phyloP scores from a whole-genome alignment of 176 grass and related monocot species.

The Eragrostis nindensis region DNA sequence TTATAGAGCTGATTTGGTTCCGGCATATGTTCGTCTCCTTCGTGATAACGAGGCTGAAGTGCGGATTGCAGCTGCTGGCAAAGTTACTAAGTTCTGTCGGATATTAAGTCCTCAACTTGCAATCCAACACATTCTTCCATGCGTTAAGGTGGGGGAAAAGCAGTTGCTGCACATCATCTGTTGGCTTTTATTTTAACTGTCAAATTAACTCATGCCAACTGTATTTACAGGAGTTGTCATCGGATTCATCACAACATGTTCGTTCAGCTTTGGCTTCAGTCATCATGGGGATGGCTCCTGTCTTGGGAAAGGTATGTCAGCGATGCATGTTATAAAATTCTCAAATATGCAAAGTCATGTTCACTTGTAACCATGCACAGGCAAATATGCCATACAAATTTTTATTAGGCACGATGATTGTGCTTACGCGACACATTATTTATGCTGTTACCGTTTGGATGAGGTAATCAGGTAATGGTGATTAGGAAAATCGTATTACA shows the following conservation, averaged over 20 bases:
- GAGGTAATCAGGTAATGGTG: neutral
- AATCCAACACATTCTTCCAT: constrained; percentile 90
- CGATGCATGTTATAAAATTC: constrained; percentile 15
- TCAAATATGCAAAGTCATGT: neutral
- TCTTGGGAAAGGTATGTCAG: constrained; percentile 74
- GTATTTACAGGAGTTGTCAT: constrained; percentile 68
- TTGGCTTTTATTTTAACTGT: neutral
- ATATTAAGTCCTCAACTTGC: constrained; percentile 75
- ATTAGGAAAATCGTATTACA: too few species aligned
- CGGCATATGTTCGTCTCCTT: constrained; percentile 91
- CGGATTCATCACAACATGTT: constrained; percentile 97
- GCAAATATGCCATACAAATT: neutral
- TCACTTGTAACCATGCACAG: neutral
- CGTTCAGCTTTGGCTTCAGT: constrained; percentile 98
- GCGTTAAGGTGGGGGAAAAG: constrained; percentile 66
- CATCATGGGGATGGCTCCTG: constrained; percentile 98
- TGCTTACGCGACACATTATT: neutral
- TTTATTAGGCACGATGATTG: neutral
- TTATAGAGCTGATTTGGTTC: constrained; percentile 73
- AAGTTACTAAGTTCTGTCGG: constrained; percentile 93
- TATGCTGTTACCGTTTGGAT: neutral
- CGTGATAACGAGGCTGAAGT: constrained; percentile 98
- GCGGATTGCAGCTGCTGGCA: constrained; percentile 92
- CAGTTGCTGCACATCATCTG: neutral
- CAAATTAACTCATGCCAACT: constrained; percentile 15